phyloP scores from a whole-genome alignment of 2,329 filamentous ascomycete genomes.

The Hypomyces perniciosus region DNA sequence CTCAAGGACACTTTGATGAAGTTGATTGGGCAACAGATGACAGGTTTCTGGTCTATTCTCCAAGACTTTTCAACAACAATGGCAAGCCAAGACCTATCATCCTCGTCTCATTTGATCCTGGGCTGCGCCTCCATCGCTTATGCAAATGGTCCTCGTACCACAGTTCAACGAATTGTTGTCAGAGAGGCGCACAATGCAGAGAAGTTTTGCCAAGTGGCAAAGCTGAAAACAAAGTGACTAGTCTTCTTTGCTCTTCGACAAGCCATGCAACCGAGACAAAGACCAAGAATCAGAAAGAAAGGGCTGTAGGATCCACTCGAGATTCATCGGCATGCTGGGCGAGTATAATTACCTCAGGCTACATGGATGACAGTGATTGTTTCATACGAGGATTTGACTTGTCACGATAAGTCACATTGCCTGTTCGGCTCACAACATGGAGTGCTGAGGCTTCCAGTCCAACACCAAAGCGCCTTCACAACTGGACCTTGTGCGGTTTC shows the following conservation, averaged over 20 bases:
- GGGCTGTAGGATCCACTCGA: too few species aligned
- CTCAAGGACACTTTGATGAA: constrained; percentile 23
- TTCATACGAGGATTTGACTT: constrained; percentile 5
- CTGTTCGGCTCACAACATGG: neutral
- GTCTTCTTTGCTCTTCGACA: too few species aligned
- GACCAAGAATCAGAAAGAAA: too few species aligned
- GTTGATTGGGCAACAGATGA: constrained; percentile 41
- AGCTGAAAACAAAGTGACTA: neutral
- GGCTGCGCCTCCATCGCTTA: constrained; percentile 18
- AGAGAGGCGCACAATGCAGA: too few species aligned
- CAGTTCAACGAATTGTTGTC: neutral
- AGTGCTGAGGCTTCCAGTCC: neutral
- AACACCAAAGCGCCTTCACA: neutral
- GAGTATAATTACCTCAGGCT: too few species aligned
- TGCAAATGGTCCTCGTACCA: constrained; percentile 8
- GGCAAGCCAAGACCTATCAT: constrained; percentile 17
- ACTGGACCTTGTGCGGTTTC: neutral
- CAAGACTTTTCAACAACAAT: constrained; percentile 12
- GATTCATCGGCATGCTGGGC: too few species aligned
- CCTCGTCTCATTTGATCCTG: constrained; percentile 27
- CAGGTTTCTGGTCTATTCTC: constrained; percentile 40
- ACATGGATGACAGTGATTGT: too few species aligned
- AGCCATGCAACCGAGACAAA: neutral
- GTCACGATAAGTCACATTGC: neutral
- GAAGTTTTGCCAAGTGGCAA: neutral